Base-by-base conservation (phyloP, 176 grass and related monocot genomes). In the Cocos nucifera region DNA sequence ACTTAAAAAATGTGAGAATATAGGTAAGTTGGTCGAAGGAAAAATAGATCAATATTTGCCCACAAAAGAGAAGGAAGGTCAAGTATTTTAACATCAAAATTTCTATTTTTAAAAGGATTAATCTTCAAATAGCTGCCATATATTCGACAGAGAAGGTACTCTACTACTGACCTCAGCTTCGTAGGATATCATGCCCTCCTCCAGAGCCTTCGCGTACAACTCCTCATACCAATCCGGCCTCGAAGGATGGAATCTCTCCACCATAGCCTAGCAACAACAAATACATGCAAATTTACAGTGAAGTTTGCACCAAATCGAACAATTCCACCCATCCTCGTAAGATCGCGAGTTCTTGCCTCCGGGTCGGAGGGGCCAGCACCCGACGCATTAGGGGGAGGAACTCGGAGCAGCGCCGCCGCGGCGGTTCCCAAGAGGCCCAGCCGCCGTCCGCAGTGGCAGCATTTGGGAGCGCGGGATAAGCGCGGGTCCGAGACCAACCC, bases 141-240 rank as follows among this genome's bases (percentile, higher is more conserved):
- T 44, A 44, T 12, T 44, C 35, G 35, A 48, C 17, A 19, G 51
- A n/a, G 26, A 59, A 22, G 17, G 8, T 22, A 15, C 22, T 54
- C 66, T 58, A 58, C 5, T n/a, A 25, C 67, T 24, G 28, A 97
- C 87, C 87, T 97, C 87, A 22, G 71, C 62, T 69, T 91, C 93
- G 50, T 97, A 97, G 15, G 66, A 67, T 32, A 22, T 64, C 84
- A 71, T 91, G 26, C 84, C 64, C 65, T 77, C 50, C 49, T 77
- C 77, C 84, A 91, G 49, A 21, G 59, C 78, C 21, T 60, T 73
- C 29, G 84, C 93, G 53, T 76, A 92, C 1, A 85, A 39, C 70
- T 88, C 68, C 67, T 97, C 80, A 32, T 91, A 91, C 78, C 62
- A 91, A 56, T 85, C 84, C 27, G 81, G 66, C 76, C 81, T 85